Conservation (phyloP, 225 moss, liverwort and hornwort genomes). For the Pleurozium schreberi region DNA sequence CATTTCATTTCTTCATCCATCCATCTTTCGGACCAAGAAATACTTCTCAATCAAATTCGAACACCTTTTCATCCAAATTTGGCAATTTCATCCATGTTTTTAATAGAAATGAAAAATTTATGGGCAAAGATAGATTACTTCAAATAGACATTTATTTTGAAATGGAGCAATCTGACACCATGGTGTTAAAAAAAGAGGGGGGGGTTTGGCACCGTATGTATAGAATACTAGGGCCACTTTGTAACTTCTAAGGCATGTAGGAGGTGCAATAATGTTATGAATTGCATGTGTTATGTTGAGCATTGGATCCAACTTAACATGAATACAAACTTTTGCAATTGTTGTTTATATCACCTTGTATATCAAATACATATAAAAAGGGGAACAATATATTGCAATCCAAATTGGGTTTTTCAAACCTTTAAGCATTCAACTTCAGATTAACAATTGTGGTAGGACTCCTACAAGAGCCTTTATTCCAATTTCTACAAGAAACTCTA, state of each 20-base stretch:
- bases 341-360: not conserved
- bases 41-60: no score
- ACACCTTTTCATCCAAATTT: no score
- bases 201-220: accelerated
- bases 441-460: accelerated
- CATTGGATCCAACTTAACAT: accelerated
- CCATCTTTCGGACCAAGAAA: no score
- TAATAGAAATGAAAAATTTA: no score
- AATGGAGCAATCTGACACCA: no score
- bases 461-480: not conserved
- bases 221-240: accelerated
- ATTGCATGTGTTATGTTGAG: not conserved
- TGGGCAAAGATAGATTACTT: no score
- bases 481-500: not conserved
- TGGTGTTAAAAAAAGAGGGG: no score
- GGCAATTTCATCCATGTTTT: no score
- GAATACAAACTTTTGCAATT: not conserved
- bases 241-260: not conserved
- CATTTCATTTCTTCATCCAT: no score
- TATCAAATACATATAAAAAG: no score
- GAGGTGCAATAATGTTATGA: not conserved
- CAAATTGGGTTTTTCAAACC: not conserved
- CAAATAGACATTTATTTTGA: no score
- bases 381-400: accelerated
- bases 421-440: not conserved